Evolutionary conservation across 108 stramenopile genomes (phyloP).

Genomic region (Cyclotella atomus): DNA sequence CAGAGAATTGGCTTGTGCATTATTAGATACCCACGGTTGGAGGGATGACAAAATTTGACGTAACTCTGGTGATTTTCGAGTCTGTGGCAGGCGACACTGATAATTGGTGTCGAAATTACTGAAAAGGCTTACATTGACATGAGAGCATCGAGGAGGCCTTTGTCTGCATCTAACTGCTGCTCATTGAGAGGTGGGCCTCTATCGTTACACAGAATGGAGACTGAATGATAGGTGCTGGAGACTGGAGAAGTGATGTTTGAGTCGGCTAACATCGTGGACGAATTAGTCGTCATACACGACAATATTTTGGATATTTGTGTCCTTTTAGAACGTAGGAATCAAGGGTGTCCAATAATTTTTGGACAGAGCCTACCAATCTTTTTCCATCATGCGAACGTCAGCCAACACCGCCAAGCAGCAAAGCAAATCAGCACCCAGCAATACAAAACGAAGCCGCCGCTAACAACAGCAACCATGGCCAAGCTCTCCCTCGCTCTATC

Average conservation of each 20-base stretch:
- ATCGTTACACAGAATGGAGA: neutral
- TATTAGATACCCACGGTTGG: conserved; percentile 1
- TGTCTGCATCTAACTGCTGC: no score
- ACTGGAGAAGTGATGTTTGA: neutral
- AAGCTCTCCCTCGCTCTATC: conserved; percentile 61
- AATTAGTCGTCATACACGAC: neutral
- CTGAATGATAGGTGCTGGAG: neutral
- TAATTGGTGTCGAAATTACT: no score
- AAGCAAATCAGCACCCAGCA: no score
- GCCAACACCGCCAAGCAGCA: no score
- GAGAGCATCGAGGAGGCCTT: neutral
- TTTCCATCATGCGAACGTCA: no score
- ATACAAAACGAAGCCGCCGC: no score
- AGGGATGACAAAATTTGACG: conserved; percentile 41
- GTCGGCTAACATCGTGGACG: neutral
- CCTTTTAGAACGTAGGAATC: no score
- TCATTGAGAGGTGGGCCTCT: no score
- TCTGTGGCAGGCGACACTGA: neutral
- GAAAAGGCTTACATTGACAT: neutral
- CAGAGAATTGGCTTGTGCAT: conserved; percentile 46
- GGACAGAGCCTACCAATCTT: no score
- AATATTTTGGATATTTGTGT: no score
- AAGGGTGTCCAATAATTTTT: no score
- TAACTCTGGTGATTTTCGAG: conserved; percentile 22
- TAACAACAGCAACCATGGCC: conserved; percentile 37